These are phyloP conservation scores for Periconia macrospinosa DNA, from an alignment of 2,329 filamentous ascomycete species.

Conservation along the genomic window DNA sequence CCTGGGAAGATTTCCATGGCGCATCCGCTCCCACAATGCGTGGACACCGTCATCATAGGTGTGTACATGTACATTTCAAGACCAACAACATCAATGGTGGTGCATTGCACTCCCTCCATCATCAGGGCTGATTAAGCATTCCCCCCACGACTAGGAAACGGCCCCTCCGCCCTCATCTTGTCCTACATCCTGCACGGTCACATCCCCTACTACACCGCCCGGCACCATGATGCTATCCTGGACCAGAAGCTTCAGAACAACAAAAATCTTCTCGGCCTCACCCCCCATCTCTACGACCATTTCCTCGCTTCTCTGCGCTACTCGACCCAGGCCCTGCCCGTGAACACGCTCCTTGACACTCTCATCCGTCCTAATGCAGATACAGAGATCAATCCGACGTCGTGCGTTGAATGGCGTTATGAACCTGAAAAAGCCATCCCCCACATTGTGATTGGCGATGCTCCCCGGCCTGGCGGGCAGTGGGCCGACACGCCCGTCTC, in stretches of 20 bases:
- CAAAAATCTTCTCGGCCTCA: constrained; percentile 50
- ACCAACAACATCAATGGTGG: background rate
- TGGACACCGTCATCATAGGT: constrained; percentile 47
- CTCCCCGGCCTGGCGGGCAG: constrained; percentile 57
- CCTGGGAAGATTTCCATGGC: constrained; percentile 40
- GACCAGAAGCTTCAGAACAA: constrained; percentile 57
- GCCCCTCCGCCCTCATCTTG: constrained; percentile 63
- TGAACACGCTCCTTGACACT: constrained; percentile 64
- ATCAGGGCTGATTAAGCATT: constrained; percentile 24
- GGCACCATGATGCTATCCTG: constrained; percentile 61
- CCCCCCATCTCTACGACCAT: constrained; percentile 57
- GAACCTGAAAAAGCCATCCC: constrained; percentile 54
- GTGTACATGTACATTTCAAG: background rate
- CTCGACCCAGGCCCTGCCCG: constrained; percentile 62
- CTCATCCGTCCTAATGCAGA: constrained; percentile 62
- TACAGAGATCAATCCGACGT: constrained; percentile 55
- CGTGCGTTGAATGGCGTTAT: constrained; percentile 58
- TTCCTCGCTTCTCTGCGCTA: constrained; percentile 63
- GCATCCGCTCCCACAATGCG: constrained; percentile 36
- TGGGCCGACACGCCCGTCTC: constrained; percentile 59
- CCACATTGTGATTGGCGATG: constrained; percentile 58
- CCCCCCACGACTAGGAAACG: constrained; percentile 53
- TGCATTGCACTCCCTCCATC: too few relatives aligned
- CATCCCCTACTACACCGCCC: constrained; percentile 58
- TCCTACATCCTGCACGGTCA: constrained; percentile 66